Evolutionary conservation across 179 eudicot genomes (phyloP).

Genomic region (Silene vulgaris): DNA sequence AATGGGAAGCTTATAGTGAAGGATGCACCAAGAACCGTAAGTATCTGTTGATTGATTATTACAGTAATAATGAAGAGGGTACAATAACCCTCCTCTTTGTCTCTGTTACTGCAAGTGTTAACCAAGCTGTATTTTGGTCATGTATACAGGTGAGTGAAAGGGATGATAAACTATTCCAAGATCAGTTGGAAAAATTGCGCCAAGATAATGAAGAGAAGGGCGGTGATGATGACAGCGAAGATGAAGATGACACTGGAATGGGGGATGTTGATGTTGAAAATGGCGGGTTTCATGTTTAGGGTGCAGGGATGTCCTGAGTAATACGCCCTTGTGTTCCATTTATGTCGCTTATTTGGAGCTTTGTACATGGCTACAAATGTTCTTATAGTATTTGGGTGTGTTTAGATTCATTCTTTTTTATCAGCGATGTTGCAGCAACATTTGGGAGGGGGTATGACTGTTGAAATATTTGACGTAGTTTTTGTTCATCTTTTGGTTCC

Average conservation of each 20-base stretch:
- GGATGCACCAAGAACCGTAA: slow-evolving; percentile 60
- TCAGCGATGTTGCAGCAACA: too few species aligned
- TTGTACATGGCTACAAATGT: too few species aligned
- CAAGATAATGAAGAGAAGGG: slow-evolving; percentile 43
- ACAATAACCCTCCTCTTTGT: not conserved
- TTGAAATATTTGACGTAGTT: too few species aligned
- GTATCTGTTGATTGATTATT: not conserved
- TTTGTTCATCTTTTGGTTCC: too few species aligned
- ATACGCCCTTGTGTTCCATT: too few species aligned
- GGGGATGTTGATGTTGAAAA: slow-evolving; percentile 82
- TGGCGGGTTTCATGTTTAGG: slow-evolving; percentile 28
- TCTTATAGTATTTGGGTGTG: too few species aligned
- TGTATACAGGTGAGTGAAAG: slow-evolving; percentile 39
- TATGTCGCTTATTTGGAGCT: too few species aligned
- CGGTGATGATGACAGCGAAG: slow-evolving; percentile 89
- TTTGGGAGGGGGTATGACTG: too few species aligned
- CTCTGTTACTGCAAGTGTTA: not conserved
- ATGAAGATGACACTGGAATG: slow-evolving; percentile 96
- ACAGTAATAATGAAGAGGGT: not conserved
- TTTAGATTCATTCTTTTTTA: too few species aligned
- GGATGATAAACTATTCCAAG: slow-evolving; percentile 78
- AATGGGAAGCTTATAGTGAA: slow-evolving; percentile 76
- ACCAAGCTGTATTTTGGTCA: not conserved
- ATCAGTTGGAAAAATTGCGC: slow-evolving; percentile 59
- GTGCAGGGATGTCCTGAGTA: not conserved